Conservation (phyloP, 139 green algal species). For the Limnomonas spitsbergensis region DNA sequence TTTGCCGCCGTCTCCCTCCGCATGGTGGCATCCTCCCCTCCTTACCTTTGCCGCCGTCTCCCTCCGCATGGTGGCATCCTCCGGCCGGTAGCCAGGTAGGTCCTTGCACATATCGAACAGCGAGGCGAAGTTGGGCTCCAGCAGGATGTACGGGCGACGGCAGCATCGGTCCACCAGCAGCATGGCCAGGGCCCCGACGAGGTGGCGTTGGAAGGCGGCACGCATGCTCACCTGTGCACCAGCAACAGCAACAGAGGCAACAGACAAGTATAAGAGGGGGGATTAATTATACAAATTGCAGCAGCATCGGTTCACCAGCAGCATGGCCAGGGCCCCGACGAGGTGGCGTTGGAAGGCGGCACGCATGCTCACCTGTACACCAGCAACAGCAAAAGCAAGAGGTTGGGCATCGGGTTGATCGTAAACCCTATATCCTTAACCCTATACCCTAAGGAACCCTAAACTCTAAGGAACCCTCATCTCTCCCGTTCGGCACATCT, state of each 20-base stretch:
- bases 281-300: no score
- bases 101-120: constrained; percentile 51
- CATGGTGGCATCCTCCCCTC: no score
- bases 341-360: constrained; percentile 37
- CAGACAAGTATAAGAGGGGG: no score
- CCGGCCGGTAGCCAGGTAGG: constrained; percentile 43
- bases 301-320: constrained; percentile 70
- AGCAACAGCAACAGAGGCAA: constrained; percentile 35
- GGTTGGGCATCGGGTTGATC: no score
- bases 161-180: constrained; percentile 67
- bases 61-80: constrained; percentile 28
- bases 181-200: constrained; percentile 63
- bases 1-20: no score
- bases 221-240: not conserved
- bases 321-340: constrained; percentile 61
- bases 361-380: not conserved
- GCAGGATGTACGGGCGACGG: constrained; percentile 43
- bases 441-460: no score
- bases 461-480: no score
- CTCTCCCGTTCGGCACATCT: no score
- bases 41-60: constrained; percentile 43
- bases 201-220: constrained; percentile 32
- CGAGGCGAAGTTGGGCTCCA: constrained; percentile 53
- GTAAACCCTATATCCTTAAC: no score
- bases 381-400: no score